A percentile compares a stretch with the other conserved stretches of the same genome.
Evolutionary conservation across 108 stramenopile genomes (phyloP).

Genomic region (Epithemia pelagica): DNA sequence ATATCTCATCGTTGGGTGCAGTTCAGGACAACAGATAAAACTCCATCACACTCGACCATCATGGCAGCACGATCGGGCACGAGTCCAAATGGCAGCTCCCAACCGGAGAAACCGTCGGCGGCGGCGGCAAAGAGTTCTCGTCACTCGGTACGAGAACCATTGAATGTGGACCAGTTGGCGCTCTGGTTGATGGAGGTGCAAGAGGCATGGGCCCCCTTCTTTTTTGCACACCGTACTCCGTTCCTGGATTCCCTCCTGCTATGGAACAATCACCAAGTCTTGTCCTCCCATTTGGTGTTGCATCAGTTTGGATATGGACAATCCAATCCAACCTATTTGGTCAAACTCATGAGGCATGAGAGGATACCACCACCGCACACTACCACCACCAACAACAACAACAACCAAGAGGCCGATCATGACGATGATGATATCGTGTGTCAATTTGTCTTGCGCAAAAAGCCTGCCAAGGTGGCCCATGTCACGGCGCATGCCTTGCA

Average conservation of each 20-base stretch:
- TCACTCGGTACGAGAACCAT: slow-evolving; percentile 53
- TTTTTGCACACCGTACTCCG: too few species aligned
- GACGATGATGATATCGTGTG: slow-evolving; percentile 1
- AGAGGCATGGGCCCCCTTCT: too few species aligned
- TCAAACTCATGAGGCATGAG: too few species aligned
- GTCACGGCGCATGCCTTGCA: slow-evolving; percentile 93
- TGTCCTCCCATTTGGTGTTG: slow-evolving; percentile 22
- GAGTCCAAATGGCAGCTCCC: too few species aligned
- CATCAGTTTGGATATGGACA: slow-evolving; percentile 92
- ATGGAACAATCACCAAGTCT: slow-evolving; percentile 6
- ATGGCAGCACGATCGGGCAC: too few species aligned
- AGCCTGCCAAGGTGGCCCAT: slow-evolving; percentile 79
- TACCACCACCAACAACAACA: slow-evolving; percentile 8
- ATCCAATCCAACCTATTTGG: slow-evolving; percentile 91
- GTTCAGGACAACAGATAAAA: too few species aligned
- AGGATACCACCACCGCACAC: slow-evolving; percentile 22
- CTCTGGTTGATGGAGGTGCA: slow-evolving; percentile 48
- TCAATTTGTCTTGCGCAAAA: slow-evolving; percentile 71
- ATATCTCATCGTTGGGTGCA: too few species aligned
- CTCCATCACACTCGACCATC: too few species aligned
- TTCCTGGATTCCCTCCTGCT: slow-evolving; percentile 8
- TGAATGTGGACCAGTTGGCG: slow-evolving; percentile 32
- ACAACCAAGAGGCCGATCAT: neutral
- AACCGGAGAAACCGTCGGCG: too few species aligned
- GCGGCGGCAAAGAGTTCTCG: too few species aligned